phyloP scores from a whole-genome alignment of 371 early-diverging fungal genomes.

The Actinomucor elegans region DNA sequence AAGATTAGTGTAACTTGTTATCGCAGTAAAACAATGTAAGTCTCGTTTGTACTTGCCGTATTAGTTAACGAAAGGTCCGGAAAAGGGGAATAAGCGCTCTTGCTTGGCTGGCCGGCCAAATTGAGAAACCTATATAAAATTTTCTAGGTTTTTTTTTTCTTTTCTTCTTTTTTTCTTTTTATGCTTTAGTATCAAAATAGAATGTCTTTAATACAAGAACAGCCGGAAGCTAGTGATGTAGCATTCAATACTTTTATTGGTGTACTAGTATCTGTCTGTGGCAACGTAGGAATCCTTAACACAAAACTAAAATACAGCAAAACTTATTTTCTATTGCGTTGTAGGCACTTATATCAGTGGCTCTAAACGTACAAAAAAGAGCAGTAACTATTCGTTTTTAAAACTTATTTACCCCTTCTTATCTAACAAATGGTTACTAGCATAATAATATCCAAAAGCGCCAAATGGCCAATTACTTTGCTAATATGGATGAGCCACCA shows the following conservation, averaged over 20 bases:
- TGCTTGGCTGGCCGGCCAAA: too few species aligned
- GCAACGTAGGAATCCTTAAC: conserved; percentile 54
- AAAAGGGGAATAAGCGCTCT: too few species aligned
- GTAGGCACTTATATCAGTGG: conserved; percentile 67
- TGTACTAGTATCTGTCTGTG: conserved; percentile 60
- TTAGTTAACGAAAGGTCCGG: too few species aligned
- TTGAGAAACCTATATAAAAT: too few species aligned
- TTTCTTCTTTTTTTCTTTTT: too few species aligned
- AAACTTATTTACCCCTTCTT: background rate
- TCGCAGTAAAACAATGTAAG: too few species aligned
- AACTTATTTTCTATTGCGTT: background rate
- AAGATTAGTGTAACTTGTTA: too few species aligned
- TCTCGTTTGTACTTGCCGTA: too few species aligned
- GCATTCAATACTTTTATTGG: conserved; percentile 60
- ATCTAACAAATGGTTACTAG: conserved; percentile 14
- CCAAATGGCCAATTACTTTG: conserved; percentile 46
- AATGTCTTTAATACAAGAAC: conserved; percentile 3
- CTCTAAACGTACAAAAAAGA: conserved; percentile 71
- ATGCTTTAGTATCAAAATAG: too few species aligned
- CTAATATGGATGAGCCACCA: conserved; percentile 47
- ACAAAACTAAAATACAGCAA: too few species aligned
- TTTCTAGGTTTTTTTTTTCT: too few species aligned
- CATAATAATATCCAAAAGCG: conserved; percentile 50
- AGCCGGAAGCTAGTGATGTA: background rate
- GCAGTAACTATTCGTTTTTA: conserved; percentile 46